Base-by-base conservation (phyloP, 129 eudicot genomes). In the Dittrichia graveolens region DNA sequence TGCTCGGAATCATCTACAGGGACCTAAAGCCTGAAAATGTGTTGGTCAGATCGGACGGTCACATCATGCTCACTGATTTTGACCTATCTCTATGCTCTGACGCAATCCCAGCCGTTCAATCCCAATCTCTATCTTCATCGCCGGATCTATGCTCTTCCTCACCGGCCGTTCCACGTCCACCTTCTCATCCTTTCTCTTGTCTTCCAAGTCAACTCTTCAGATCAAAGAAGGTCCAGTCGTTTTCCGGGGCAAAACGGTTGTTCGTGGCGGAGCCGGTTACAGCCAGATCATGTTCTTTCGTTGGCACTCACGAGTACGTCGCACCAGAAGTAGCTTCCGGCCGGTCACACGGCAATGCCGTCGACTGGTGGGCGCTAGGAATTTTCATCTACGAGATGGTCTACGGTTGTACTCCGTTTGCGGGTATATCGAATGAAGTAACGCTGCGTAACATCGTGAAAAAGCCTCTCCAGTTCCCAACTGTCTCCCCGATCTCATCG, bases 311-410 rank as follows among this genome's bases (percentile, higher is more conserved):
- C 69, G 98, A 93, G 67, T 93, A 93, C 86, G 95, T 93, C 79
- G 77, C 98, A 0, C 96, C 98, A 8, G 98, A 93, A 80, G 98
- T 93, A 31, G 98, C 98, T 1, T 78, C 95, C 38, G 96, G 96
- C 5, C 46, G 79, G 57, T 84, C 95, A 65, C 98, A 93, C 77
- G 98, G 98, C 4, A 93, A 79, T 18, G 90, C 98, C 8, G 98
- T 93, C 18, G 98, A 93, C 73, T 93, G 98, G 98, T 93, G 98
- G 98, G 96, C 98, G 7, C 35, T 85, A 0, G 98, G 98, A n/a
- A 72, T 93, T 1, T 93, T 93, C 59, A 78, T 93, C 52, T 89
- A 93, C 85, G 98, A 93, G 64, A 87, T 93, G 95, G 77, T 89
- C 7, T 93, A 93, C 72, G 98, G 98, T 40, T 83, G 87, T 54